phyloP scores from a whole-genome alignment of 1,139 yeast genomes.

The Nakaseomyces nivariensis region DNA sequence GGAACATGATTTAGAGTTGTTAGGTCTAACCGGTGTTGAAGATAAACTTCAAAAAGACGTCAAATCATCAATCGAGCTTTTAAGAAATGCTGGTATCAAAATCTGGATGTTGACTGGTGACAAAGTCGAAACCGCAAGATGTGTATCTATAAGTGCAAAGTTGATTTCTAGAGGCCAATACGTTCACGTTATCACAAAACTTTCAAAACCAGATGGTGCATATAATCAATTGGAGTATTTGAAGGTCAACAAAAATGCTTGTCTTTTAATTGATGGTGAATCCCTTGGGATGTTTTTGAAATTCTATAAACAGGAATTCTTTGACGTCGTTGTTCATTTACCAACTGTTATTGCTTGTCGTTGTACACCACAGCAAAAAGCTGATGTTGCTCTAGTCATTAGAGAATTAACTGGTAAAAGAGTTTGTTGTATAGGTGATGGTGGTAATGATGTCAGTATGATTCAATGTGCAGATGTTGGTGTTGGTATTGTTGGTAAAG shows the following conservation, averaged over 20 bases:
- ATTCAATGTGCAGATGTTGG: conserved; percentile 98
- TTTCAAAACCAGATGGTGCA: conserved; percentile 53
- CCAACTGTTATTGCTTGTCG: conserved; percentile 97
- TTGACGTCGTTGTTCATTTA: conserved; percentile 59
- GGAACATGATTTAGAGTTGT: conserved; percentile 74
- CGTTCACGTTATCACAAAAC: conserved; percentile 73
- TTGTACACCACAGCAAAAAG: conserved; percentile 98
- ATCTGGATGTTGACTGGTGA: conserved; percentile 99
- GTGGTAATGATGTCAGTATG: conserved; percentile 99
- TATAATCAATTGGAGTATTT: conserved; percentile 65
- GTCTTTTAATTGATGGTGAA: conserved; percentile 89
- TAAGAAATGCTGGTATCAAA: conserved; percentile 91
- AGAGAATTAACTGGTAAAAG: conserved; percentile 73
- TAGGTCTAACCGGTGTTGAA: conserved; percentile 96
- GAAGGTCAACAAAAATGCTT: conserved; percentile 55
- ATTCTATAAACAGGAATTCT: conserved; percentile 58
- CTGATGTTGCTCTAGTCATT: conserved; percentile 81
- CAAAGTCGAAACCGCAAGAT: conserved; percentile 94
- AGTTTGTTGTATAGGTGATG: conserved; percentile 97
- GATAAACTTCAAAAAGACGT: conserved; percentile 88
- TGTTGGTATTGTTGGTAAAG: conserved; percentile 97
- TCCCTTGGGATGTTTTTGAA: conserved; percentile 64
- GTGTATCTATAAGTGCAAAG: conserved; percentile 91
- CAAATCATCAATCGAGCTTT: conserved; percentile 79
- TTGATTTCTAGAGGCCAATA: conserved; percentile 89